Base-by-base conservation (phyloP, 768 basidiomycete species). In the Agrocybe pediades region DNA sequence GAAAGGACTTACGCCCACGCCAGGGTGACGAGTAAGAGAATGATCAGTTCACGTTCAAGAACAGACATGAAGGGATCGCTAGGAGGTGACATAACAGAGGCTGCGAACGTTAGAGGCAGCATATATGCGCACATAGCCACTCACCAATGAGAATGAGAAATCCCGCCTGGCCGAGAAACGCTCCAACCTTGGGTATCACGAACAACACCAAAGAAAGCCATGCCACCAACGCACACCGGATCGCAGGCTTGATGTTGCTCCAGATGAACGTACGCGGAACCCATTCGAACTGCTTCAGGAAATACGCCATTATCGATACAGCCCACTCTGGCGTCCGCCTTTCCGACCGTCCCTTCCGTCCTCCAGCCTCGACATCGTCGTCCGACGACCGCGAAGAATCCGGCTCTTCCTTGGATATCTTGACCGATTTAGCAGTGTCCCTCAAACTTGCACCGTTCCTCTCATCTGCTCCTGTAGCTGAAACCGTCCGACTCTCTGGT, bases 21-120 rank as follows among this genome's bases (percentile, higher is more conserved):
- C 8, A 74, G 17, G 1, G 71, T 57, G 0, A 77, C 77, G 42
- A 84, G 82, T 0, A 74, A 17, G 5, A 88, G 54, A 29, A 85
- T 80, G 6, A 80, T 71, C 8, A 80, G 41, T 61, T 90, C 87
- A 1, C 86, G 82, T 62, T 90, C 88, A 13, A 88, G 62, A 3
- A 86, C 85, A 3, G 78, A 73, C n/a, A 87, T 70, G 60, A 90
- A 88, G 0, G 87, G 85, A 49, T 87, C 87, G 19, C 63, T 71
- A 0, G 89, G 87, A 1, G 89, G 85, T 3, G 85, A 86, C 2
- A 91, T 58, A 57, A 90, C 81, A 0, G 83, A 71, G 3, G 81
- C 88, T 88, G 49, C 13, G 24, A 27, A 17, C 3, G n/a, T 23
- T 15, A 6, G 13, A 26, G 13, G 26, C 25, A 29, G 24, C 16